A percentile compares a stretch with the other conserved stretches of the same genome.
Evolutionary conservation across 2,329 filamentous ascomycete species (phyloP).

Genomic region (Trichoderma aggressivum): DNA sequence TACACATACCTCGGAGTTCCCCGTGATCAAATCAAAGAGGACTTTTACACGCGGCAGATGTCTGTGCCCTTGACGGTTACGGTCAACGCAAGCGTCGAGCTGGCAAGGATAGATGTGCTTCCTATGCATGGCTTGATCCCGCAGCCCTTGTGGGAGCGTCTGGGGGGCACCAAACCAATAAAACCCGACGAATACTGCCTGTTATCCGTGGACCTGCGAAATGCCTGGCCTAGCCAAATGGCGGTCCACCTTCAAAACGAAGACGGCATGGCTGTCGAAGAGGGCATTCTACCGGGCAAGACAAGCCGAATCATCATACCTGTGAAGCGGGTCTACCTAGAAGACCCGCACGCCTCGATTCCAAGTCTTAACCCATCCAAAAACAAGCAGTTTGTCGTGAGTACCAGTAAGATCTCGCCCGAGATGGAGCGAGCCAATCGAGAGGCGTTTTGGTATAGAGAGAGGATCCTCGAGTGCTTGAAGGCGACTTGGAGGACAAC

Average conservation of each 20-base stretch:
- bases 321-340: slow-evolving; percentile 69
- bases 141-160: slow-evolving; percentile 52
- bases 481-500: slow-evolving; percentile 67
- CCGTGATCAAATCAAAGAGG: slow-evolving; percentile 62
- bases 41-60: slow-evolving; percentile 81
- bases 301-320: slow-evolving; percentile 74
- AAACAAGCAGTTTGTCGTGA: slow-evolving; percentile 92
- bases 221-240: slow-evolving; percentile 83
- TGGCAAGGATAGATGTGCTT: slow-evolving; percentile 74
- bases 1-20: slow-evolving; percentile 77
- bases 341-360: slow-evolving; percentile 73
- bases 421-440: slow-evolving; percentile 74
- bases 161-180: slow-evolving; percentile 32
- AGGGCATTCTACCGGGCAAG: slow-evolving; percentile 62
- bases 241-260: slow-evolving; percentile 59
- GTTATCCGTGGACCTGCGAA: slow-evolving; percentile 78
- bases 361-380: slow-evolving; percentile 76
- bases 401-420: slow-evolving; percentile 71
- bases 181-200: slow-evolving; percentile 68
- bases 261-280: slow-evolving; percentile 48
- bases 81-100: slow-evolving; percentile 85
- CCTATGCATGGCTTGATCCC: slow-evolving; percentile 69
- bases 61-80: slow-evolving; percentile 79
- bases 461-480: slow-evolving; percentile 70
- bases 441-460: slow-evolving; percentile 89